phyloP scores from a whole-genome alignment of 176 grass and related monocot species.

The Zoysia pacifica region DNA sequence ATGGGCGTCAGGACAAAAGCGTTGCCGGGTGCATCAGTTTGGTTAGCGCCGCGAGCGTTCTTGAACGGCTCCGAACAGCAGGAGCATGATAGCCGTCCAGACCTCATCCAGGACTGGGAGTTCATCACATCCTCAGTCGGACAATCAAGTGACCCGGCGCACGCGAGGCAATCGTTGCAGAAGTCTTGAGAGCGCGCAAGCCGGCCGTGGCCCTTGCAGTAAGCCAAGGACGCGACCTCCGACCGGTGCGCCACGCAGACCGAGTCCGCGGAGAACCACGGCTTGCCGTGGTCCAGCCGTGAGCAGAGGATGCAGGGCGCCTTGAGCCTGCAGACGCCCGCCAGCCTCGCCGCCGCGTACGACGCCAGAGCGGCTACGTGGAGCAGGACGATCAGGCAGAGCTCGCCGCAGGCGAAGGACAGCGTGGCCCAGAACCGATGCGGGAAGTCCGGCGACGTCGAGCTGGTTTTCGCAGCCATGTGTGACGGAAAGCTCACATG shows the following conservation, averaged over 20 bases:
- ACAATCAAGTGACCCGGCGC: too few species aligned
- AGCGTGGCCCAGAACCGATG: slow-evolving; percentile 41
- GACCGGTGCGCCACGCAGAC: slow-evolving; percentile 57
- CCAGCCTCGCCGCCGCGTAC: slow-evolving; percentile 52
- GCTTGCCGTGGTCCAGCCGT: slow-evolving; percentile 46
- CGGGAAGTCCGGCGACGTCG: slow-evolving; percentile 19
- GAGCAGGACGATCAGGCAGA: slow-evolving; percentile 72
- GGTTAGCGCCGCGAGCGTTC: too few species aligned
- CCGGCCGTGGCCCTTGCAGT: slow-evolving; percentile 58
- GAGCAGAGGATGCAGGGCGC: slow-evolving; percentile 72
- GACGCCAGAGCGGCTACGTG: slow-evolving; percentile 54
- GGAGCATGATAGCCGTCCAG: too few species aligned
- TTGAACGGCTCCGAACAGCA: too few species aligned
- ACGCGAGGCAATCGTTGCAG: not conserved
- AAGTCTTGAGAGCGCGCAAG: slow-evolving; percentile 51
- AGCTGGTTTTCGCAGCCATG: slow-evolving; percentile 39
- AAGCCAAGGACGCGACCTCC: slow-evolving; percentile 65
- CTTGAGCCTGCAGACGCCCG: slow-evolving; percentile 50
- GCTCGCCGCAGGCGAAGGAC: slow-evolving; percentile 58
- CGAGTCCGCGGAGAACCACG: slow-evolving; percentile 64
- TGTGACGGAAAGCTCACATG: slow-evolving; percentile 24
- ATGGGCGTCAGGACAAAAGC: not conserved
- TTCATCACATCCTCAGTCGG: too few species aligned
- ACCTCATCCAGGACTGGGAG: too few species aligned
- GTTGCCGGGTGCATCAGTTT: too few species aligned